A percentile compares a stretch with the other conserved stretches of the same genome.
These are phyloP conservation scores for Suillus subalutaceus DNA, from an alignment of 768 basidiomycete genomes.

Conservation along the genomic window DNA sequence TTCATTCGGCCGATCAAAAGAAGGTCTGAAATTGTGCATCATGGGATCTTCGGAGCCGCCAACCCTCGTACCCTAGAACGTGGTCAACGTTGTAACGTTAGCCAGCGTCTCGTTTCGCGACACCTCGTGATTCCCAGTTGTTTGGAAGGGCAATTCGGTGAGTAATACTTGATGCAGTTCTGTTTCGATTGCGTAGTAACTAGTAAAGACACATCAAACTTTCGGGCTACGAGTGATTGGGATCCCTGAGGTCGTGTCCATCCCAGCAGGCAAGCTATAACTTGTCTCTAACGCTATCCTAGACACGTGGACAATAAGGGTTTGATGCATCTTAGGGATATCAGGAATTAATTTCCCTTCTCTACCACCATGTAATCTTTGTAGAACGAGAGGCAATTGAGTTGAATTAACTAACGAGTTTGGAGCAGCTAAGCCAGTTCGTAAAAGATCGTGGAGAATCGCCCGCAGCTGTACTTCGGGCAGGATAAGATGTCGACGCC, in stretches of 20 bases:
- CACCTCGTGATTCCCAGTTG: background rate
- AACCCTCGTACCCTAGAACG: conserved; percentile 8
- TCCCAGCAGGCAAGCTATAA: background rate
- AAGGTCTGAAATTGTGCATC: background rate
- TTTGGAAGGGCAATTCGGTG: background rate
- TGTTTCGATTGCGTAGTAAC: background rate
- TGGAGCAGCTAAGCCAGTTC: background rate
- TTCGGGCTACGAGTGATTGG: background rate
- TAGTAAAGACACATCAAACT: background rate
- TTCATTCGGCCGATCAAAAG: conserved; percentile 2
- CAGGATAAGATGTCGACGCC: background rate
- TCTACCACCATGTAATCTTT: background rate
- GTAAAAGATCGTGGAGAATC: background rate
- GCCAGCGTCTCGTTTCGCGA: background rate
- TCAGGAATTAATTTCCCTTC: too few species aligned
- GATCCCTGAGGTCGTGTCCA: background rate
- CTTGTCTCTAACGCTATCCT: background rate
- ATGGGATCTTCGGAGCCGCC: background rate
- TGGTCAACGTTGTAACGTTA: background rate
- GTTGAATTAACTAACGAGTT: background rate
- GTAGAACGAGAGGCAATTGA: too few species aligned
- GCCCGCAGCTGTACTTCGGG: background rate
- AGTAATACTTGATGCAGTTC: background rate
- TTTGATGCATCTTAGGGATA: background rate
- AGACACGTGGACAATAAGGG: background rate